phyloP scores from a whole-genome alignment of 192 early-diverging fungal genomes.

The Coemansia sp. region DNA sequence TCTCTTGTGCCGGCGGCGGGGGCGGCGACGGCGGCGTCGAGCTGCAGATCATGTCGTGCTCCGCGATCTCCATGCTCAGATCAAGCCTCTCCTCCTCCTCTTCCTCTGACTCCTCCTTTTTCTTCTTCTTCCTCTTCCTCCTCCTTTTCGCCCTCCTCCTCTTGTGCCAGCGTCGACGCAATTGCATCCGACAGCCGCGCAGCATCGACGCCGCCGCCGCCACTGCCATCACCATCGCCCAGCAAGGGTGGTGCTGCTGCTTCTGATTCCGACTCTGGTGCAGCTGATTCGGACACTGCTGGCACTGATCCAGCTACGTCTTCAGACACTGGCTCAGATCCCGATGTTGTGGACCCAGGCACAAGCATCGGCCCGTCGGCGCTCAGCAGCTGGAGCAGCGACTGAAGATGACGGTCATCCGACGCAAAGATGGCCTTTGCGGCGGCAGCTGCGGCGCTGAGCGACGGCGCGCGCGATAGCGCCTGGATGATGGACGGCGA shows the following conservation, averaged over 20 bases:
- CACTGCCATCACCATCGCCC: not conserved
- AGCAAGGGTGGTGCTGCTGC: too few relatives aligned
- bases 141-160: too few relatives aligned
- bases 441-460: conserved; percentile 23
- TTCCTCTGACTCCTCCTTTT: not conserved
- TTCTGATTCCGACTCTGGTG: too few relatives aligned
- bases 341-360: too few relatives aligned
- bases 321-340: too few relatives aligned
- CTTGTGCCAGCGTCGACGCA: conserved; percentile 6
- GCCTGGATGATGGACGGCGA: conserved; percentile 58
- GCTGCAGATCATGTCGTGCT: conserved; percentile 49
- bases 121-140: not conserved
- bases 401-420: conserved; percentile 44
- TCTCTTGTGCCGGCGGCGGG: conserved; percentile 31
- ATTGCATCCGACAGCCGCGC: conserved; percentile 19
- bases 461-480: conserved; percentile 24
- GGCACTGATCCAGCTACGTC: too few relatives aligned
- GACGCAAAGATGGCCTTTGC: conserved; percentile 51
- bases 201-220: conserved; percentile 8
- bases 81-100: too few relatives aligned
- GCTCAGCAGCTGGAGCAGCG: conserved; percentile 51
- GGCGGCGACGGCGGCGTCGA: conserved; percentile 55
- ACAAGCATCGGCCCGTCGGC: conserved; percentile 53
- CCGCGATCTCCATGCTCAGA: too few relatives aligned
- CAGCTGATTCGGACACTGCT: too few relatives aligned